Conservation (phyloP, 1,284 basidiomycete species). For the Pseudozyma sp. region DNA sequence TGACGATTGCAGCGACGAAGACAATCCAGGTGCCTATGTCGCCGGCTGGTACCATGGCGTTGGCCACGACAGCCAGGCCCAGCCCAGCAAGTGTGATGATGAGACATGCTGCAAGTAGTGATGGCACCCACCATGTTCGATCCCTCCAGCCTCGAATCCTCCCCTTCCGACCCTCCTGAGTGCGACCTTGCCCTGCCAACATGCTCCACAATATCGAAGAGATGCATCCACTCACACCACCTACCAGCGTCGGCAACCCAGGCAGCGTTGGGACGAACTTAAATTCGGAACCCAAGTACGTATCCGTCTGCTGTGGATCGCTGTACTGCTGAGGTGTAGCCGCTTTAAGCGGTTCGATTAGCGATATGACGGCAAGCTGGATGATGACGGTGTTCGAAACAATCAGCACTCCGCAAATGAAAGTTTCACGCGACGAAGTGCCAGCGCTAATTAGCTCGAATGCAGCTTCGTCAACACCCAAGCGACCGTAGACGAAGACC, state of each 20-base stretch:
- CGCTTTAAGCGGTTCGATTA: slow-evolving; percentile 18
- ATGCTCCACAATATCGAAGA: slow-evolving; percentile 12
- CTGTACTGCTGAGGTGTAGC: background rate
- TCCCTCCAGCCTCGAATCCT: background rate
- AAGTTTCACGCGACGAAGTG: slow-evolving; percentile 35
- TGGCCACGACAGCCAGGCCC: slow-evolving; percentile 16
- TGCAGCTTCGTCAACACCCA: slow-evolving; percentile 23
- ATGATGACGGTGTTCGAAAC: slow-evolving; percentile 29
- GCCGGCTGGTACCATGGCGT: slow-evolving; percentile 11
- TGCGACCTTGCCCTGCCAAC: slow-evolving; percentile 3
- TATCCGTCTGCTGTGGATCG: background rate
- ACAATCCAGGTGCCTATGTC: slow-evolving; percentile 19
- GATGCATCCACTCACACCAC: slow-evolving; percentile 16
- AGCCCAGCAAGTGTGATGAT: slow-evolving; percentile 13
- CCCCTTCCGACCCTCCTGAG: background rate
- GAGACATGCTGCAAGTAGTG: slow-evolving; percentile 16
- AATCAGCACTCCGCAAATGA: slow-evolving; percentile 32
- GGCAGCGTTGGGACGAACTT: slow-evolving; percentile 17
- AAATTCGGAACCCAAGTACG: background rate
- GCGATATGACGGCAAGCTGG: slow-evolving; percentile 25
- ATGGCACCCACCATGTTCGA: slow-evolving; percentile 22
- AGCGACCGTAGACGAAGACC: slow-evolving; percentile 16
- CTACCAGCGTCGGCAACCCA: slow-evolving; percentile 24
- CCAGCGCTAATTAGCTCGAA: slow-evolving; percentile 30
- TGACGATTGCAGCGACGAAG: slow-evolving; percentile 16